phyloP scores from a whole-genome alignment of 2,329 filamentous ascomycete species.

The Akanthomyces dipterigenus region DNA sequence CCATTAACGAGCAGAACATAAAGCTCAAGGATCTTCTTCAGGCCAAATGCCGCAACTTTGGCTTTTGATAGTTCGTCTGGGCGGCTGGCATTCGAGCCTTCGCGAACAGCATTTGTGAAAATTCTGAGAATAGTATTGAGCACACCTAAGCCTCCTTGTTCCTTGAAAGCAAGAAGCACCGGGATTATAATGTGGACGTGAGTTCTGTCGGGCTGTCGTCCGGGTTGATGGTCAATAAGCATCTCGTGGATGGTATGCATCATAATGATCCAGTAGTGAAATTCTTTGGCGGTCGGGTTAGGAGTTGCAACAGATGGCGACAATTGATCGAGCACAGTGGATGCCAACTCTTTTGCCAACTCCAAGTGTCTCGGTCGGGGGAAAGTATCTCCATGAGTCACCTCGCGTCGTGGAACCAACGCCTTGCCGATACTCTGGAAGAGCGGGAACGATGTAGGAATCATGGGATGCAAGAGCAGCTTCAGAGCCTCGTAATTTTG shows the following conservation, averaged over 20 bases:
- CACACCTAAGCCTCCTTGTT: slow-evolving; percentile 65
- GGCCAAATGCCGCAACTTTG: slow-evolving; percentile 48
- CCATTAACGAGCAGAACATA: slow-evolving; percentile 70
- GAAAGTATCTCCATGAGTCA: slow-evolving; percentile 50
- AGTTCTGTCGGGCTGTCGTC: slow-evolving; percentile 41
- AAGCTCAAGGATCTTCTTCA: slow-evolving; percentile 79
- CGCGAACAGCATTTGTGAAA: slow-evolving; percentile 41
- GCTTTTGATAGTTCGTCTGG: slow-evolving; percentile 38
- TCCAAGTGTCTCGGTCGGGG: slow-evolving; percentile 46
- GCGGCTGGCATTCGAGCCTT: slow-evolving; percentile 31
- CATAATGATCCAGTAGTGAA: slow-evolving; percentile 77
- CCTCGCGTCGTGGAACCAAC: slow-evolving; percentile 64
- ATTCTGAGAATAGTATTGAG: slow-evolving; percentile 65
- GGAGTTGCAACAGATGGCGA: slow-evolving; percentile 36
- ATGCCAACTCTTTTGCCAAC: slow-evolving; percentile 61
- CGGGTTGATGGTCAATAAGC: slow-evolving; percentile 59
- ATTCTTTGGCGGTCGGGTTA: slow-evolving; percentile 53
- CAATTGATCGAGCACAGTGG: slow-evolving; percentile 63
- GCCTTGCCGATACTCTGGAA: slow-evolving; percentile 81
- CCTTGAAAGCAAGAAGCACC: slow-evolving; percentile 81
- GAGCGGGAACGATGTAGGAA: slow-evolving; percentile 74
- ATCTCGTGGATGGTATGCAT: slow-evolving; percentile 72
- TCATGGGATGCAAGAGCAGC: slow-evolving; percentile 69
- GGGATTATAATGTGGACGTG: slow-evolving; percentile 58
- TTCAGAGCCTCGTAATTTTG: slow-evolving; percentile 74